These are phyloP conservation scores for Penicillium cosmopolitanum DNA, from an alignment of 495 filamentous ascomycete species.

Conservation along the genomic window DNA sequence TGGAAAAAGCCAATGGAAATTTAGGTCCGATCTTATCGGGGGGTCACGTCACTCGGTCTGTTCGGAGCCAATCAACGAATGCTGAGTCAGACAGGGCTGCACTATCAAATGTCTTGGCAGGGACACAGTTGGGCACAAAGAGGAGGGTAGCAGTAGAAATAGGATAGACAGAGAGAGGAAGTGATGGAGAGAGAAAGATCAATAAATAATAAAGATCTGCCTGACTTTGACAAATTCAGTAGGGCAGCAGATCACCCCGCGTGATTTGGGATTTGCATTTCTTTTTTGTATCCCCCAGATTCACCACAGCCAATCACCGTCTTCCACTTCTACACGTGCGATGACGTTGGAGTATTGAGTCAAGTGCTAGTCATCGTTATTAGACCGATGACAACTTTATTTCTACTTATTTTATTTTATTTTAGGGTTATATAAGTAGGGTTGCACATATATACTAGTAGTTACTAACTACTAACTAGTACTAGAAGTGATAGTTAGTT, in stretches of 20 bases:
- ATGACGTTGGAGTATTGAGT: neutral
- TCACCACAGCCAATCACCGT: neutral
- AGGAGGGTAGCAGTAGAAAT: too few species aligned
- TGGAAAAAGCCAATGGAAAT: neutral
- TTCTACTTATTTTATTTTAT: too few species aligned
- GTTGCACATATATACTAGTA: too few species aligned
- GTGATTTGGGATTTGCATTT: neutral
- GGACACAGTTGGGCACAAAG: too few species aligned
- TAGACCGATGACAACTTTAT: too few species aligned
- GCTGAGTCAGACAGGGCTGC: slow-evolving; percentile 11
- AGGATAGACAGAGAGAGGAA: too few species aligned
- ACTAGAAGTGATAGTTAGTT: too few species aligned
- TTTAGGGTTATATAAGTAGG: too few species aligned
- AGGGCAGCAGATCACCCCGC: slow-evolving; percentile 8
- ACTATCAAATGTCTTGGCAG: too few species aligned
- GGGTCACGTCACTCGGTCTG: neutral
- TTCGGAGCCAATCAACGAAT: slow-evolving; percentile 15
- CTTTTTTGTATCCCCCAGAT: neutral
- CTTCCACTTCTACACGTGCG: neutral
- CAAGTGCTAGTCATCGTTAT: neutral
- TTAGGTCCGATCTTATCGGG: neutral
- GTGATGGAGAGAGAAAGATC: too few species aligned
- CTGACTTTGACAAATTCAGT: too few species aligned
- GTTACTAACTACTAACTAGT: too few species aligned
- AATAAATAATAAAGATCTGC: neutral